Percentiles rank a stretch among this genome's conserved stretches.
Conservation (phyloP, 306 rosid species). For the Begonia loranthoides region DNA sequence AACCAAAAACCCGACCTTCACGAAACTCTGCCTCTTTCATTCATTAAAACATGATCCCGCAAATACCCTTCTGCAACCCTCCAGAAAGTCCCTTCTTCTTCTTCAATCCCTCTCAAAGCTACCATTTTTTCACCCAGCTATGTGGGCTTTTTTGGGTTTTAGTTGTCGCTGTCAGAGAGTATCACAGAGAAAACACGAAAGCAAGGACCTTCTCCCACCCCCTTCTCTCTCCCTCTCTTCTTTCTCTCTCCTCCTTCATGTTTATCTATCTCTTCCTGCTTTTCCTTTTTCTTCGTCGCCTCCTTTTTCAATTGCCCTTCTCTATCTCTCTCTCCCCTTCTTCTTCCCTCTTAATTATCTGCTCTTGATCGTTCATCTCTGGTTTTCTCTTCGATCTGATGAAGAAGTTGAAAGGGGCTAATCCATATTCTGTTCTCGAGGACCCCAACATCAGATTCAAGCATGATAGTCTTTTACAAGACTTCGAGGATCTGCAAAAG, state of each 20-base stretch:
- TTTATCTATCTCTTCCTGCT: neutral
- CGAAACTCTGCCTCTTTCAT: neutral
- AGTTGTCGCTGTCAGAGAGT: conserved; percentile 66
- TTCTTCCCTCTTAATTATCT: neutral
- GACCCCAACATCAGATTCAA: conserved; percentile 37
- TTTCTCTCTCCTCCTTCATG: conserved; percentile 6
- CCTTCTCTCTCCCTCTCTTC: too few species aligned
- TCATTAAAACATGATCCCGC: conserved; percentile 19
- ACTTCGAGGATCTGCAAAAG: conserved; percentile 52
- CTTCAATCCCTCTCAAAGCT: conserved; percentile 60
- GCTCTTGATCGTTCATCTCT: too few species aligned
- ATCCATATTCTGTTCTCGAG: conserved; percentile 18
- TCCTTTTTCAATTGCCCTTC: too few species aligned
- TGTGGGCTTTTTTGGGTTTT: conserved; percentile 81
- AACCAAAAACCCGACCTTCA: conserved; percentile 55
- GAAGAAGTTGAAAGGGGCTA: conserved; percentile 63
- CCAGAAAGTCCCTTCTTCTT: conserved; percentile 53
- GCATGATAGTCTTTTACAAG: conserved; percentile 72
- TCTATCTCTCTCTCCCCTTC: too few species aligned
- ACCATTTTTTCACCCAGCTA: conserved; percentile 76
- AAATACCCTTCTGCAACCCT: conserved; percentile 95
- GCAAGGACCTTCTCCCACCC: conserved; percentile 36
- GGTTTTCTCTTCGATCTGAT: conserved; percentile 28
- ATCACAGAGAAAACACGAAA: conserved; percentile 76
- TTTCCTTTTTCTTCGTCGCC: too few species aligned